Percentiles rank a stretch among this genome's conserved stretches.
phyloP scores from a whole-genome alignment of 179 eudicot species.

The Beta macrorhiza region DNA sequence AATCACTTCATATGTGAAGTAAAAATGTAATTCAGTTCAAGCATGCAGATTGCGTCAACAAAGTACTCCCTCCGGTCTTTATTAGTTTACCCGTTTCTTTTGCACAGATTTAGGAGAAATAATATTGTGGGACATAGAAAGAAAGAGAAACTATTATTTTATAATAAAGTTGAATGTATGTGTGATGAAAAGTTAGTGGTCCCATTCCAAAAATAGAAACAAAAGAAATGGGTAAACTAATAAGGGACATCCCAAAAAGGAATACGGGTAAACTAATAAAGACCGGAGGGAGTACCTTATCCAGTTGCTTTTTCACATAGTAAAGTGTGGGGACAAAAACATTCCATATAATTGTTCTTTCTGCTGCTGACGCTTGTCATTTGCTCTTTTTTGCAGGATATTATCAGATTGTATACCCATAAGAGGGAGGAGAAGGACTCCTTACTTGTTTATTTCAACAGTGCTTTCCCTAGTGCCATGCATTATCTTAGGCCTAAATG shows the following conservation, averaged over 20 bases:
- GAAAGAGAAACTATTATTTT: too few species aligned
- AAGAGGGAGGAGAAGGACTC: slow-evolving; percentile 76
- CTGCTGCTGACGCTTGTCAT: slow-evolving; percentile 14
- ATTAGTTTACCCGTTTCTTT: too few species aligned
- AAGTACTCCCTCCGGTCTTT: neutral
- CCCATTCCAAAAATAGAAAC: too few species aligned
- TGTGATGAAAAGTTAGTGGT: too few species aligned
- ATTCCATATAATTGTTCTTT: slow-evolving; percentile 12
- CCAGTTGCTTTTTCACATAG: neutral
- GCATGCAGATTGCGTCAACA: neutral
- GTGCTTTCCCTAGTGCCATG: slow-evolving; percentile 81
- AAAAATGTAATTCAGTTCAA: neutral
- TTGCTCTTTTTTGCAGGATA: slow-evolving; percentile 54
- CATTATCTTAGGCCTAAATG: slow-evolving; percentile 60
- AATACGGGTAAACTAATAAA: too few species aligned
- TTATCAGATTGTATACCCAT: slow-evolving; percentile 93
- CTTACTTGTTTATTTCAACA: slow-evolving; percentile 76
- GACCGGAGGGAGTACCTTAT: too few species aligned
- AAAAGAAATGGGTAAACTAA: too few species aligned
- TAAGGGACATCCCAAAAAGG: too few species aligned
- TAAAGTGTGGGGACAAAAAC: neutral
- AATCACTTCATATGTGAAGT: neutral
- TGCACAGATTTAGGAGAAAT: too few species aligned
- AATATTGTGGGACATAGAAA: too few species aligned
- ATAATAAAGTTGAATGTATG: too few species aligned